These are phyloP conservation scores for Orychophragmus violaceus DNA, from an alignment of 345 rosid genomes.

Conservation along the genomic window DNA sequence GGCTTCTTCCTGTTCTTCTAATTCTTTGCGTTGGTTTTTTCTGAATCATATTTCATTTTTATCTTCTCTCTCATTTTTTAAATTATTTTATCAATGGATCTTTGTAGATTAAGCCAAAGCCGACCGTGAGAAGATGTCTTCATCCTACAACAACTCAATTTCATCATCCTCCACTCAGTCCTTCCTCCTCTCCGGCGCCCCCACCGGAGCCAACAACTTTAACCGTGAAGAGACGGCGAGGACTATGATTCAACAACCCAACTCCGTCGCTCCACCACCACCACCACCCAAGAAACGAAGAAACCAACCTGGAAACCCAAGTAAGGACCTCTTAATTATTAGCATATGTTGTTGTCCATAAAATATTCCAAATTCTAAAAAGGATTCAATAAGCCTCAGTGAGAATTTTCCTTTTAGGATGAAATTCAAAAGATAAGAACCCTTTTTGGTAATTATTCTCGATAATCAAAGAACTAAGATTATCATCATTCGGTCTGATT, in stretches of 20 bases:
- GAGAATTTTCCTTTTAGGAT: not conserved
- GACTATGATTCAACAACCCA: conserved; percentile 24
- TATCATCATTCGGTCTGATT: not conserved
- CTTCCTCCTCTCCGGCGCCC: conserved; percentile 12
- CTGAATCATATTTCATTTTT: conserved; percentile 17
- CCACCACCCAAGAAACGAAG: conserved; percentile 59
- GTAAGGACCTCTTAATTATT: conserved; percentile 36
- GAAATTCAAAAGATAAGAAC: not conserved
- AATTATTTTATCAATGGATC: conserved; percentile 13
- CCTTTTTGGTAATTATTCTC: not conserved
- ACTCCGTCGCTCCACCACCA: conserved; percentile 44
- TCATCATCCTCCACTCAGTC: conserved; percentile 25
- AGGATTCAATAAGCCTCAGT: not conserved
- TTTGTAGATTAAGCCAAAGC: conserved; percentile 25
- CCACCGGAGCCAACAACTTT: conserved; percentile 9
- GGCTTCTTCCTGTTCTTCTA: conserved; percentile 35
- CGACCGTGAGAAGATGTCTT: conserved; percentile 22
- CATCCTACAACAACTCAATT: conserved; percentile 16
- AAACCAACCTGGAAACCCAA: conserved; percentile 76
- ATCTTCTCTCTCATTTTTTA: conserved; percentile 8
- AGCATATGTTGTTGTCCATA: not conserved
- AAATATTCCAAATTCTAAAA: not conserved
- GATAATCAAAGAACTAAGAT: not conserved
- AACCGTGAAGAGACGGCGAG: conserved; percentile 11
- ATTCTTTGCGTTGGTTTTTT: conserved; percentile 30